Evolutionary conservation across 2,329 filamentous ascomycete genomes (phyloP), one percentile per base, ranked within the genome.

Genomic region (Thermothelomyces thermophilus): DNA sequence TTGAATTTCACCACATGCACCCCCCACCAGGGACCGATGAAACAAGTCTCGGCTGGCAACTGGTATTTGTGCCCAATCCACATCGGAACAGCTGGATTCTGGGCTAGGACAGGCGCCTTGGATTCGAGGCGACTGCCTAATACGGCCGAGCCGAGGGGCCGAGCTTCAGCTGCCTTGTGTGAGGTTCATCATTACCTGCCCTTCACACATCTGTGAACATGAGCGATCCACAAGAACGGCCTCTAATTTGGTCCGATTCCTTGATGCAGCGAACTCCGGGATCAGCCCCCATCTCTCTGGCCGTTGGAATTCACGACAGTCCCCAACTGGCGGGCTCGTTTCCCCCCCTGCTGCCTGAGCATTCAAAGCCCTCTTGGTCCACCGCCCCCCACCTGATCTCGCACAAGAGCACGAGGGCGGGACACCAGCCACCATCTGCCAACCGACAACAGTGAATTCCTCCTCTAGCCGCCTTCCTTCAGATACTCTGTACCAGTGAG

Each of bases 391-490:
- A 45, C 47, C 52, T 31, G 44, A 28, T 31, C 36, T 42, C 36
- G 19, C 42, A 40, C 51, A 50, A n/a, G 46, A 40, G 41, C 24
- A 26, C 9, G 24, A 26, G 24, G 9, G 33, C 24, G 26, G n/a
- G 28, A 30, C 43, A 40, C 46, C 46, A 53, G 46, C 42, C 51
- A 53, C 41, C 42, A 22, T 36, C 3, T 17, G 36, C 39, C 28
- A 34, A 39, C 36, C 20, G 17, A 26, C 43, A 17, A 34, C 40
- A 16, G 26, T 37, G 41, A 41, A 16, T 9, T n/a, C 13, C 37
- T 49, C 16, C 28, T 48, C 45, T 52, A 54, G 41, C 54, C 51
- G 51, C 54, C 51, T 42, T 35, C 36, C 35, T 39, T n/a, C n/a
- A n/a, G n/a, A n/a, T 10, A 13, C 33, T n/a, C 33, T 11, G 16